phyloP scores from a whole-genome alignment of 108 stramenopile species.

The Pseudonitzschia delicatissima region DNA sequence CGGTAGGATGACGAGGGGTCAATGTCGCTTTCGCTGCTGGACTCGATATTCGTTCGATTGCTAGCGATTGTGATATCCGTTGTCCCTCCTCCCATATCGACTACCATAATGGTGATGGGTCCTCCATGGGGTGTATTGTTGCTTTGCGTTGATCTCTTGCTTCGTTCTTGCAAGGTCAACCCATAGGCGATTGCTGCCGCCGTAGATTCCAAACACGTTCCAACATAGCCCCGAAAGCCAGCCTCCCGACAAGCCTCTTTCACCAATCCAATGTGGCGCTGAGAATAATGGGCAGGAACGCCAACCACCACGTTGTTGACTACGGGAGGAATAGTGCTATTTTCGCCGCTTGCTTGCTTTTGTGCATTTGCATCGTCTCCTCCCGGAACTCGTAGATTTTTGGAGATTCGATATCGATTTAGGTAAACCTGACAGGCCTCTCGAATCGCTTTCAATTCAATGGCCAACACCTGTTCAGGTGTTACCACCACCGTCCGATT shows the following conservation, averaged over 20 bases:
- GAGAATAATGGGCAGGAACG: slow-evolving; percentile 75
- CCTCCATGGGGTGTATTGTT: background rate
- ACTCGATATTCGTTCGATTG: slow-evolving; percentile 6
- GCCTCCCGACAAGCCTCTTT: slow-evolving; percentile 54
- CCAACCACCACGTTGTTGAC: slow-evolving; percentile 59
- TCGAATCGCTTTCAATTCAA: slow-evolving; percentile 51
- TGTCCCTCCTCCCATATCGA: slow-evolving; percentile 88
- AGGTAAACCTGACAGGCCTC: slow-evolving; percentile 49
- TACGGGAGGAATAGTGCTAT: background rate
- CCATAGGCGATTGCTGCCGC: slow-evolving; percentile 87
- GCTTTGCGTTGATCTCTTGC: background rate
- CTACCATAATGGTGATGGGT: slow-evolving; percentile 63
- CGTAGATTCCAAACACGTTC: slow-evolving; percentile 72
- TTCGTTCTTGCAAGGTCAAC: slow-evolving; percentile 39
- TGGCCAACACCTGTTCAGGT: slow-evolving; percentile 52
- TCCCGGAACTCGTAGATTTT: slow-evolving; percentile 48
- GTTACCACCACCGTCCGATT: slow-evolving; percentile 37
- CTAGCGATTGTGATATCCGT: slow-evolving; percentile 80
- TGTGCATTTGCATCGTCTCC: too few relatives aligned
- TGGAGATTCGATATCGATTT: slow-evolving; percentile 25
- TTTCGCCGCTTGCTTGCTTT: background rate
- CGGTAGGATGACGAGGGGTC: slow-evolving; percentile 30
- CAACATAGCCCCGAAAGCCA: slow-evolving; percentile 61
- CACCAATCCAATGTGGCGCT: slow-evolving; percentile 51
- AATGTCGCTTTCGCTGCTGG: slow-evolving; percentile 1